Base-by-base conservation (phyloP, 2,329 filamentous ascomycete species). In the Colletotrichum acutatum region DNA sequence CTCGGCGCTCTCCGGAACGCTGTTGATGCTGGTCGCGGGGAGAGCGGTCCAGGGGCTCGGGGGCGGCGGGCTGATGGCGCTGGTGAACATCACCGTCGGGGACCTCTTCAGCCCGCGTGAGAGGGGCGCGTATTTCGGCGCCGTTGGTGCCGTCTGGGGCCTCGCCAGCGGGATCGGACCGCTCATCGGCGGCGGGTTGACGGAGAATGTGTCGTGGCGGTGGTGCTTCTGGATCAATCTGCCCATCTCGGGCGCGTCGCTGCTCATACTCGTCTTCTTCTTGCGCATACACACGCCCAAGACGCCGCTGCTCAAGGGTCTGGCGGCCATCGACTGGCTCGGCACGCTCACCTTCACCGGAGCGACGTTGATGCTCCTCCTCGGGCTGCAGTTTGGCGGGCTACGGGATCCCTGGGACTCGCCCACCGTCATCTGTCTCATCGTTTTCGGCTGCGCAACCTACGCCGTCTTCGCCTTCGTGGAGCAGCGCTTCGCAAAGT, bases 311-410 rank as follows among this genome's bases (percentile, higher is more conserved):
- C 11, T 72, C 5, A 81, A 91, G 63, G 93, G 92, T 0, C 83
- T 94, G 5, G 86, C 88, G 37, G 91, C 92, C 22, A 86, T 91
- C 58, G 89, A 91, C 80, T 91, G 89, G 89, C 74, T 84, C 0
- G 88, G 88, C 46, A 88, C 85, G 69, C 16, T 87, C 5, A 82
- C 88, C 34, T 90, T 97, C 79, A 88, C 95, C 28, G 93, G 93
- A 54, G 94, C 92, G 24, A 95, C 94, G 0, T 86, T 97, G 24
- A 96, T 97, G 94, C 87, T 97, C 75, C 89, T 98, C 4, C 90
- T 98, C 54, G 95, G 95, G 0, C 89, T 98, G 12, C 93, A 97
- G 79, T 94, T 96, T 74, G 95, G 95, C 67, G 95, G 94, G 61
- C 89, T 95, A 64, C 86, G 87, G 26, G 90, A 90, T 75, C 92